Base-by-base conservation (phyloP, 768 basidiomycete genomes). In the Kwoniella mangroviensis region DNA sequence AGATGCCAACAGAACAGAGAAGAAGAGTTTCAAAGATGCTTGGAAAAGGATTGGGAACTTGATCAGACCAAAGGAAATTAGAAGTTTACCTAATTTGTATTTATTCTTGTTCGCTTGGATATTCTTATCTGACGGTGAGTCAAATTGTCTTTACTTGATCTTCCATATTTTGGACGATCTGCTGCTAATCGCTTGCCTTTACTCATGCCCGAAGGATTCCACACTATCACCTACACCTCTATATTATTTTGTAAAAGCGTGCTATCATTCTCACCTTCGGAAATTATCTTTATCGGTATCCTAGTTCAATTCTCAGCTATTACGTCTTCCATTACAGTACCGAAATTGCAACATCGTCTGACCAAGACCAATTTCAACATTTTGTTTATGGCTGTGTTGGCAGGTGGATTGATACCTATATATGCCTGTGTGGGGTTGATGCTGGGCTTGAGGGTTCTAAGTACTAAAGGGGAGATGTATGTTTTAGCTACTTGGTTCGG, bases 51-150 rank as follows among this genome's bases (percentile, higher is more conserved):
- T 98, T 0, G 89, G 88, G 0, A 85, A 84, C 41, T 94, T 94
- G 91, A 85, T 98, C 22, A 85, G 85, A 1, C 90, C 88, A 86
- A 84, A 83, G 9, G 90, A 96, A 78, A 88, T 95, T 51, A 87
- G 87, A 80, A 87, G 87, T 63, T 85, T 98, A 17, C 86, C 87
- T 40, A 90, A 93, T 77, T 94, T 94, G 1, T 98, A 95, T 85
- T 87, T 87, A 73, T 98, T 93, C 76, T 89, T 98, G 53, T 88
- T 90, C 5, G 93, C 96, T 0, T 98, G 95, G 94, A 95, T 97
- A 81, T 86, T 98, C 13, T 88, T 98, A 24, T 93, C 92, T 1
- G 95, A 98, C 76, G 92, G 93, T 92, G 63, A 54, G 87, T 82
- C 28, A n/a, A 57, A n/a, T 7, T 15, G 15, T 22, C 56, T 22